These are phyloP conservation scores for Coprinellus aureogranulatus DNA, from an alignment of 768 basidiomycete genomes.

Conservation along the genomic window DNA sequence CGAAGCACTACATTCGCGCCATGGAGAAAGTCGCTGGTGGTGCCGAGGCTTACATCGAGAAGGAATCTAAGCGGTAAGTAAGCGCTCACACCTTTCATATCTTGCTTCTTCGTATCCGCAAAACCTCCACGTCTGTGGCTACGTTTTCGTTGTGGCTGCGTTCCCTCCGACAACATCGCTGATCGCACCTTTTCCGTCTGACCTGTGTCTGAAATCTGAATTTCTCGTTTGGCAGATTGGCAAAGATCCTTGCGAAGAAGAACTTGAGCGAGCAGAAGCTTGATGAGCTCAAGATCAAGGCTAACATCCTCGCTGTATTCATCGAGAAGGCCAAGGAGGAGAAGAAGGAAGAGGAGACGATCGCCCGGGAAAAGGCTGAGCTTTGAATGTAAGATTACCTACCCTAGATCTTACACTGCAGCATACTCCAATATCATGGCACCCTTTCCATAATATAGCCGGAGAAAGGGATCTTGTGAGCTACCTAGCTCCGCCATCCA, in stretches of 20 bases:
- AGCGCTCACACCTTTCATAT: constrained; percentile 17
- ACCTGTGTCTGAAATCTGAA: too few species aligned
- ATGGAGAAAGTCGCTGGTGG: constrained; percentile 84
- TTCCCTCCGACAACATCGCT: constrained; percentile 4
- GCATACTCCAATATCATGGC: background rate
- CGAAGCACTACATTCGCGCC: constrained; percentile 80
- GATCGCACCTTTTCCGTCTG: background rate
- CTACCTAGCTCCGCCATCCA: constrained; percentile 2
- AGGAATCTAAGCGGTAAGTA: constrained; percentile 86
- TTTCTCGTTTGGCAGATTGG: constrained; percentile 47
- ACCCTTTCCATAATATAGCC: background rate
- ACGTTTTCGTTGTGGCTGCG: too few species aligned
- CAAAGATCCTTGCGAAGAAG: constrained; percentile 74
- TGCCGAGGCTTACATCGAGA: constrained; percentile 73
- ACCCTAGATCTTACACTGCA: background rate
- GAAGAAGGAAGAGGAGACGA: constrained; percentile 30
- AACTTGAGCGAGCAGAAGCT: constrained; percentile 74
- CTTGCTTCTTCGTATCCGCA: constrained; percentile 10
- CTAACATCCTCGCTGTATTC: constrained; percentile 79
- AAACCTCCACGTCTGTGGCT: background rate
- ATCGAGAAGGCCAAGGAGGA: constrained; percentile 35
- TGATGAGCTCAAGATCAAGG: constrained; percentile 91
- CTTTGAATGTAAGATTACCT: constrained; percentile 29
- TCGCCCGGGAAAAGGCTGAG: constrained; percentile 40
- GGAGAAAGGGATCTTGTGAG: too few species aligned